Evolutionary conservation across 352 stramenopile genomes (phyloP), one percentile per base, ranked within the genome.

Genomic region (Globisporangium parvum): DNA sequence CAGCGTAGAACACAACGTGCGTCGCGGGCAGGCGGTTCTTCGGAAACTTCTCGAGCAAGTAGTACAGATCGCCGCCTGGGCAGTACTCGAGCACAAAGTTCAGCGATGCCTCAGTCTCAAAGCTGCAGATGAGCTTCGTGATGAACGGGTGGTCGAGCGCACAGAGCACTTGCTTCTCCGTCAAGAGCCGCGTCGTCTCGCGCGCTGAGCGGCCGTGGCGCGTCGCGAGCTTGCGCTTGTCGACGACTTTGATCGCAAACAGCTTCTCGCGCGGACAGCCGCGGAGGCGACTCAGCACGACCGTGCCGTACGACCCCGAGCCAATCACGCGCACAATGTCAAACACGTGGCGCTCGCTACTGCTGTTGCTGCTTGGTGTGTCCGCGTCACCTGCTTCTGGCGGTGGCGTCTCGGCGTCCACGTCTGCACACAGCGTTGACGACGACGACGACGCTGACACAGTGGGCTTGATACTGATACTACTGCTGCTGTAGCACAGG

Each of bases 51-150:
- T 92, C 85, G 21, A 97, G 69, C 67, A 98, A 64, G 68, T 96
- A 97, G 69, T 98, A 98, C 67, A 98, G 85, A 66, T 98, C 97
- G 31, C 97, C 97, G 45, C 96, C 96, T 18, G 95, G 87, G 65
- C 96, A 99, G 75, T 98, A 99, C 70, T 99, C 97, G 28, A 99
- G 79, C 21, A 99, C 96, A 66, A 99, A 99, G 65, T 98, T 98
- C 0, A 99, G 81, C 58, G 97, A 98, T 23, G 94, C 75, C 15
- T 65, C 53, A 0, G 79, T 90, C 63, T 92, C 82, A 44, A 98
- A 99, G 2, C 96, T 98, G 56, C 82, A 91, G 54, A 95, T 88
- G 51, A 99, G 84, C 67, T 97, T 96, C 48, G 98, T 96, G 62
- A 99, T 97, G 70, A 99, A 99, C 20, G 97, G 96, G 68, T 99